phyloP scores from a whole-genome alignment of 768 basidiomycete genomes.

The Suillus subluteus region DNA sequence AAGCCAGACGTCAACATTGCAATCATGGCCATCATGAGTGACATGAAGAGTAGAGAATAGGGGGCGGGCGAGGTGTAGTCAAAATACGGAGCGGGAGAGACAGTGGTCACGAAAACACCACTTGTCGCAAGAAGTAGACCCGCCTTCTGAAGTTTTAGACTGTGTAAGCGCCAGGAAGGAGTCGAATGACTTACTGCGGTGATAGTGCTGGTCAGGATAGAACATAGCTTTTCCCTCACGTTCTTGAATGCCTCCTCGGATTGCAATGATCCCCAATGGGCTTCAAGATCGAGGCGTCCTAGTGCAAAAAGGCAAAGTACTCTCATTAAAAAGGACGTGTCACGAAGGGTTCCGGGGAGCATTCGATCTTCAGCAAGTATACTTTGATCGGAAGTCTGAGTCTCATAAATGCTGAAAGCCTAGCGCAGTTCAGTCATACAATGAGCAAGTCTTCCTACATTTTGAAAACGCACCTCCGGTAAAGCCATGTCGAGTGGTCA shows the following conservation, averaged over 20 bases:
- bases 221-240: not conserved
- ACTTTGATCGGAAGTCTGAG: not conserved
- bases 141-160: not conserved
- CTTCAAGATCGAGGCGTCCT: not conserved
- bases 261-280: not conserved
- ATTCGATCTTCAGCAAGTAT: not conserved
- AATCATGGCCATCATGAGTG: not conserved
- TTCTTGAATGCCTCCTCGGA: not conserved
- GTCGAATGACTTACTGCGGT: not conserved
- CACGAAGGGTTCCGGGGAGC: not conserved
- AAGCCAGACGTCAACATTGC: not conserved
- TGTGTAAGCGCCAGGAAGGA: not conserved
- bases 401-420: not conserved
- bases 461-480: not conserved
- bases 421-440: not conserved
- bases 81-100: not conserved
- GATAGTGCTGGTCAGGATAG: not conserved
- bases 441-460: not conserved
- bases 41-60: not conserved
- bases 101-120: not conserved
- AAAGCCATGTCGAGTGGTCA: not conserved
- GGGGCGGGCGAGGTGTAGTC: not conserved
- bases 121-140: not conserved
- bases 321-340: not conserved
- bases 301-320: not conserved